Conservation (phyloP, 2,329 filamentous ascomycete genomes). For the Rugonectria rugulosa region DNA sequence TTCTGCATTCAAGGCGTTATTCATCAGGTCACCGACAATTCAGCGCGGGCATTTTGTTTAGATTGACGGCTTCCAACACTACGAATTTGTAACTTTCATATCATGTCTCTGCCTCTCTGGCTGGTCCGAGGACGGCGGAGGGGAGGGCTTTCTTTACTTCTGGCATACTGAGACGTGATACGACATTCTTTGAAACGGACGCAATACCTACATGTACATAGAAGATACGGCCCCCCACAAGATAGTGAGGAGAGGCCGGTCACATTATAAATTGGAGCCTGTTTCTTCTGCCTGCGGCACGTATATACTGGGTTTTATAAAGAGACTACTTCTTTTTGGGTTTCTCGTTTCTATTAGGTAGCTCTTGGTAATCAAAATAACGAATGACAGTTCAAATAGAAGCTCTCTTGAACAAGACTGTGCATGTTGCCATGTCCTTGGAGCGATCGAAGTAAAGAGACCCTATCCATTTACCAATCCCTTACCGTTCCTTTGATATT, state of each 20-base stretch:
- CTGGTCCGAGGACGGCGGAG: conserved; percentile 1
- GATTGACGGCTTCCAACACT: conserved; percentile 4
- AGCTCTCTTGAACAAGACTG: not conserved
- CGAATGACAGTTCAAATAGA: not conserved
- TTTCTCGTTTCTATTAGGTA: not conserved
- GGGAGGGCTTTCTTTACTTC: conserved; percentile 5
- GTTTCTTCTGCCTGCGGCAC: not conserved
- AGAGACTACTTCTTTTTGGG: not conserved
- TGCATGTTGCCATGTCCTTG: too few species aligned
- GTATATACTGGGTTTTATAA: not conserved
- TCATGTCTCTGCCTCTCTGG: conserved; percentile 12
- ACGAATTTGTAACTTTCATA: conserved; percentile 12
- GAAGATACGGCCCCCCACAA: conserved; percentile 3
- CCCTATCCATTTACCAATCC: too few species aligned
- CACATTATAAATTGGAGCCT: conserved; percentile 9
- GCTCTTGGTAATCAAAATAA: not conserved
- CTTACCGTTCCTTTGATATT: too few species aligned
- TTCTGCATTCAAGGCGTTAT: conserved; percentile 5
- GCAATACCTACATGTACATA: conserved; percentile 3
- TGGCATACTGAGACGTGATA: conserved; percentile 15
- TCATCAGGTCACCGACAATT: too few species aligned
- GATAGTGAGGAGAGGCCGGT: not conserved
- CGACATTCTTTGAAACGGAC: conserved; percentile 1
- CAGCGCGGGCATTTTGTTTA: too few species aligned
- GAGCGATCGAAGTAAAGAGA: too few species aligned